Evolutionary conservation across 1,284 basidiomycete genomes (phyloP).

Genomic region (Stereum hirsutum): DNA sequence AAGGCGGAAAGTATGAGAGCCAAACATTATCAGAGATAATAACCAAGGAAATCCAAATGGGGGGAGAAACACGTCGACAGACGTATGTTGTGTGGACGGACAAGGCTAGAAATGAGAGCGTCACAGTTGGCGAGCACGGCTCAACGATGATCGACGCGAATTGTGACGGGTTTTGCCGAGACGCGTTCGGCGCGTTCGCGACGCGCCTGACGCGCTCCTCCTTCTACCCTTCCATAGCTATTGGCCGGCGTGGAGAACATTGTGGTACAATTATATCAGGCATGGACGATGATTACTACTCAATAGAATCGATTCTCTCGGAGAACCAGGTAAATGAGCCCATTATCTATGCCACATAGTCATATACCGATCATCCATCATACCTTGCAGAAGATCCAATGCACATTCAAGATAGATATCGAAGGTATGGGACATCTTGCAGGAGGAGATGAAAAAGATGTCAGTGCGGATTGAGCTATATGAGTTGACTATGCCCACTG

Average conservation of each 20-base stretch:
- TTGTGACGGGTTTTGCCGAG: neutral
- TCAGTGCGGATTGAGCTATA: no score
- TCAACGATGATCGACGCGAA: neutral
- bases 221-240: no score
- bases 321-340: constrained; percentile 67
- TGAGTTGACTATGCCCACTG: no score
- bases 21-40: constrained; percentile 1
- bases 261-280: neutral
- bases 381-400: constrained; percentile 72
- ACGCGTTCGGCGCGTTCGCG: constrained; percentile 5
- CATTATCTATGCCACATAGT: neutral
- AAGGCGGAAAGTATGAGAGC: neutral
- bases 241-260: neutral
- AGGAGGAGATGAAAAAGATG: constrained; percentile 75
- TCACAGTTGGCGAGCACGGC: neutral
- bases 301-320: constrained; percentile 78
- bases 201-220: constrained; percentile 2
- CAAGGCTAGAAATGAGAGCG: neutral
- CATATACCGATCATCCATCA: neutral
- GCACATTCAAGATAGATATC: constrained; percentile 82
- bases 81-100: no score
- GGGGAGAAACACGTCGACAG: no score
- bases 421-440: constrained; percentile 82
- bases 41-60: neutral
- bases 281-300: constrained; percentile 87